Conservation (phyloP, 192 early-diverging fungal species). For the Podila epigama region DNA sequence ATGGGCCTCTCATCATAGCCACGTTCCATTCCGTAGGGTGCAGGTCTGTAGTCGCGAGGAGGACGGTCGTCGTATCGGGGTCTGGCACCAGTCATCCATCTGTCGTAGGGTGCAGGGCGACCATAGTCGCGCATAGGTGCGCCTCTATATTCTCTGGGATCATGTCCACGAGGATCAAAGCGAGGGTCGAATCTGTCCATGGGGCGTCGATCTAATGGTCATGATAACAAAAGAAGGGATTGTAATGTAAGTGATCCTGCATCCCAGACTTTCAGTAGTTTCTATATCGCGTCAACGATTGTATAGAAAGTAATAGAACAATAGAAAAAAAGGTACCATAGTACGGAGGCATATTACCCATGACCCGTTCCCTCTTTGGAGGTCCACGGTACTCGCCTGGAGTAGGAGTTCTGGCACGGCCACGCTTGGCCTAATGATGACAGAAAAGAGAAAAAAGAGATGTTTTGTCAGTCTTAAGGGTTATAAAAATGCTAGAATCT, state of each 20-base stretch:
- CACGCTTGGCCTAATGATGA: conserved; percentile 66
- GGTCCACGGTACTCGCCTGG: conserved; percentile 83
- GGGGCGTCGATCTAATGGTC: conserved; percentile 38
- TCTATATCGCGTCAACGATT: too few species aligned
- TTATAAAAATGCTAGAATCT: too few species aligned
- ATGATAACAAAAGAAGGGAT: not conserved
- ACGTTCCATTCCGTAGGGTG: conserved; percentile 22
- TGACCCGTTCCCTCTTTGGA: conserved; percentile 62
- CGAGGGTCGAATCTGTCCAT: conserved; percentile 55
- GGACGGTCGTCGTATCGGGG: conserved; percentile 49
- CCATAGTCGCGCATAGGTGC: conserved; percentile 42
- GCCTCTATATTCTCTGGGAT: conserved; percentile 47
- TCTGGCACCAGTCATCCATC: conserved; percentile 47
- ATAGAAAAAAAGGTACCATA: conserved; percentile 17
- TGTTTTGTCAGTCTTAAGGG: too few species aligned
- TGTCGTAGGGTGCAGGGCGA: conserved; percentile 46
- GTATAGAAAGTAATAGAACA: conserved; percentile 7
- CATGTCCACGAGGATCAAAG: conserved; percentile 52
- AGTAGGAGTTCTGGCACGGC: conserved; percentile 75
- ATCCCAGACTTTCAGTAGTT: too few species aligned
- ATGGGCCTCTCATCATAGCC: conserved; percentile 41
- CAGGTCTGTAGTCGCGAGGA: conserved; percentile 42
- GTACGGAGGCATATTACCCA: conserved; percentile 38
- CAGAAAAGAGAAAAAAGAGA: not conserved
- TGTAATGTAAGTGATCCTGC: too few species aligned